These are phyloP conservation scores for Hyphodiscus sp. DNA, from an alignment of 2,329 filamentous ascomycete species.

Conservation along the genomic window DNA sequence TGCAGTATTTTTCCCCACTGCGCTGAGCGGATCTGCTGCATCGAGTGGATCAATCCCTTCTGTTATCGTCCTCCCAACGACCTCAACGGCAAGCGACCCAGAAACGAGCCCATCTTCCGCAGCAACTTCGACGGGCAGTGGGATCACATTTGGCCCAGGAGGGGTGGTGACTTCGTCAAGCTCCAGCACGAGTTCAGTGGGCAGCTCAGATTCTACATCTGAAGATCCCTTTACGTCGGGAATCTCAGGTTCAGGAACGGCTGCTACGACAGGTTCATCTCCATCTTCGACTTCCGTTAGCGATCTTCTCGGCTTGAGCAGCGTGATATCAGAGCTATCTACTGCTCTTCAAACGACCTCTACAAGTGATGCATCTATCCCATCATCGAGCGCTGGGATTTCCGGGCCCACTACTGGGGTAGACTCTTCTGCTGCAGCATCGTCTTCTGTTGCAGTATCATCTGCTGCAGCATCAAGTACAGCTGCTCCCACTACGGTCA, in stretches of 20 bases:
- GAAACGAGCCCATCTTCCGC: background rate
- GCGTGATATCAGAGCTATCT: background rate
- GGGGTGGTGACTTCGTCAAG: slow-evolving; percentile 19
- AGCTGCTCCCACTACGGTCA: background rate
- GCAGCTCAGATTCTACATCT: background rate
- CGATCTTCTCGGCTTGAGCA: background rate
- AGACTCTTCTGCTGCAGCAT: background rate
- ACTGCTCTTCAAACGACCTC: slow-evolving; percentile 1
- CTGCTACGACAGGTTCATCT: slow-evolving; percentile 1
- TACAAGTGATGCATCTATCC: background rate
- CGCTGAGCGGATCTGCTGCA: slow-evolving; percentile 6
- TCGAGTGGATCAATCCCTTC: slow-evolving; percentile 10
- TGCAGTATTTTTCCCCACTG: background rate
- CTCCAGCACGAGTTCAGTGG: background rate
- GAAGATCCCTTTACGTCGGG: background rate
- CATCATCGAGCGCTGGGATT: background rate
- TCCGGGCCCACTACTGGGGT: slow-evolving; percentile 1
- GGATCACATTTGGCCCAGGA: slow-evolving; percentile 27
- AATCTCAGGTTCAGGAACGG: background rate
- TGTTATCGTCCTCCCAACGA: slow-evolving; percentile 11
- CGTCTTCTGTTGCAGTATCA: background rate
- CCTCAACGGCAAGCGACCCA: slow-evolving; percentile 1
- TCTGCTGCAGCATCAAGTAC: slow-evolving; percentile 1
- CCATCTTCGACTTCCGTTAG: background rate
- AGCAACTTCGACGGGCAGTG: slow-evolving; percentile 13